Conservation (phyloP, 2,329 filamentous ascomycete genomes). For the Cordyceps cicadae region DNA sequence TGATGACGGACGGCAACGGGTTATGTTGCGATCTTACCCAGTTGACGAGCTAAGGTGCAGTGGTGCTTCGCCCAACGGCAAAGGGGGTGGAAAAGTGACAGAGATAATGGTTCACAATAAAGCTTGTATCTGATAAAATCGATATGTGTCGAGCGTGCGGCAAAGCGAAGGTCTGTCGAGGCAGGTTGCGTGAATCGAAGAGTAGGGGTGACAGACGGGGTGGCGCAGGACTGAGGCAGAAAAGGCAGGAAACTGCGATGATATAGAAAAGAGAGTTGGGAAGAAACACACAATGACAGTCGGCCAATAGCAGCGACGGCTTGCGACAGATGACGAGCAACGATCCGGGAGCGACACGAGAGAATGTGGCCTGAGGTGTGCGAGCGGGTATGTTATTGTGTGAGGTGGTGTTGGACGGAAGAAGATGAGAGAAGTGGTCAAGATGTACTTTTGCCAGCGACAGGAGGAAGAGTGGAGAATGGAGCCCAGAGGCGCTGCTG, state of each 20-base stretch:
- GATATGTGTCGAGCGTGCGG: background rate
- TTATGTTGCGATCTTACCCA: conserved; percentile 7
- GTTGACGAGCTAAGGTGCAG: conserved; percentile 2
- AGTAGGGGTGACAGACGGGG: background rate
- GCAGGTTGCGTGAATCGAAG: background rate
- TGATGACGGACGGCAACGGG: background rate
- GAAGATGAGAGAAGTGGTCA: conserved; percentile 12
- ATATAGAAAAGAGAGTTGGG: conserved; percentile 5
- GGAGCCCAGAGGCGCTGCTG: conserved; percentile 27
- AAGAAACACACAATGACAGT: background rate
- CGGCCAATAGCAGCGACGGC: background rate
- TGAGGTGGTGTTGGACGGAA: conserved; percentile 4
- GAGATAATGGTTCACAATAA: background rate
- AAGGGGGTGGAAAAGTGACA: background rate
- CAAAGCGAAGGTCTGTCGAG: background rate
- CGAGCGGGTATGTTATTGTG: conserved; percentile 5
- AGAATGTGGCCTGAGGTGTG: conserved; percentile 14
- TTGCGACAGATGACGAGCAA: conserved; percentile 6
- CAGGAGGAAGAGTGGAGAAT: conserved; percentile 16
- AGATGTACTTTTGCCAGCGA: conserved; percentile 9
- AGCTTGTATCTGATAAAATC: background rate
- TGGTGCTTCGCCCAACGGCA: conserved; percentile 3
- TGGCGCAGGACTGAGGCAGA: background rate
- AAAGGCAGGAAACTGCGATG: conserved; percentile 1
- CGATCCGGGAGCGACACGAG: conserved; percentile 4